A percentile compares a stretch with the other conserved stretches of the same genome.
phyloP scores from a whole-genome alignment of 2,329 filamentous ascomycete species.

The Didymellaceae sp. region DNA sequence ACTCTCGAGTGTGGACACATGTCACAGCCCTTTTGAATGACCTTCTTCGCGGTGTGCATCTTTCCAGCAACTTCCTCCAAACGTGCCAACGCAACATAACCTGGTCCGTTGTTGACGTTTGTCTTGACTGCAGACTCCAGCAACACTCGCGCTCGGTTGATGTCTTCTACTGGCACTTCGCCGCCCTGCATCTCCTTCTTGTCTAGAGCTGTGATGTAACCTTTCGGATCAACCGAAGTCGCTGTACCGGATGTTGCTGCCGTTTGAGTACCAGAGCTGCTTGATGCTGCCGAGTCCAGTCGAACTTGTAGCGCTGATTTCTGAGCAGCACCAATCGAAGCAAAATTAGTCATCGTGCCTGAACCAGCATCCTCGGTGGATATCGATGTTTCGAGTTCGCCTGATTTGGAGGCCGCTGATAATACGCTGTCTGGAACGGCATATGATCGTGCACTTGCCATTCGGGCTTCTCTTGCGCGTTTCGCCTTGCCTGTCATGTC shows the following conservation, averaged over 20 bases:
- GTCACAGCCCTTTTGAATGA: conserved; percentile 87
- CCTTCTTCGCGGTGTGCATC: conserved; percentile 83
- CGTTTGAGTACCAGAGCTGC: conserved; percentile 69
- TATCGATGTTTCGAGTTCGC: conserved; percentile 87
- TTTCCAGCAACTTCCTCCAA: conserved; percentile 93
- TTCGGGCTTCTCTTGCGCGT: conserved; percentile 80
- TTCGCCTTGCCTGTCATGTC: conserved; percentile 95
- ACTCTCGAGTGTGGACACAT: conserved; percentile 94
- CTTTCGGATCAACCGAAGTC: conserved; percentile 91
- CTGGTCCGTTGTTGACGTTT: conserved; percentile 91
- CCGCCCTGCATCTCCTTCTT: conserved; percentile 80
- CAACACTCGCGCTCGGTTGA: conserved; percentile 89
- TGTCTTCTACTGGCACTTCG: conserved; percentile 82
- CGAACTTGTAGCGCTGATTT: conserved; percentile 96
- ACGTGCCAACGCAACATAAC: conserved; percentile 93
- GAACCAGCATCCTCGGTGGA: conserved; percentile 68
- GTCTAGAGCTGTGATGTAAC: conserved; percentile 90
- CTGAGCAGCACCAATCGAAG: conserved; percentile 92
- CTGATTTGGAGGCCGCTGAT: conserved; percentile 79
- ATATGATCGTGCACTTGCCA: conserved; percentile 74
- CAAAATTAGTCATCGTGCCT: conserved; percentile 97
- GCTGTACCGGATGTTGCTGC: conserved; percentile 72
- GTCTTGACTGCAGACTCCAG: conserved; percentile 98
- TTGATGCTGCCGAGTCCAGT: conserved; percentile 84
- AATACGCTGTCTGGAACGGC: conserved; percentile 96